phyloP scores from a whole-genome alignment of 352 stramenopile species.

The Phytophthora europaea region DNA sequence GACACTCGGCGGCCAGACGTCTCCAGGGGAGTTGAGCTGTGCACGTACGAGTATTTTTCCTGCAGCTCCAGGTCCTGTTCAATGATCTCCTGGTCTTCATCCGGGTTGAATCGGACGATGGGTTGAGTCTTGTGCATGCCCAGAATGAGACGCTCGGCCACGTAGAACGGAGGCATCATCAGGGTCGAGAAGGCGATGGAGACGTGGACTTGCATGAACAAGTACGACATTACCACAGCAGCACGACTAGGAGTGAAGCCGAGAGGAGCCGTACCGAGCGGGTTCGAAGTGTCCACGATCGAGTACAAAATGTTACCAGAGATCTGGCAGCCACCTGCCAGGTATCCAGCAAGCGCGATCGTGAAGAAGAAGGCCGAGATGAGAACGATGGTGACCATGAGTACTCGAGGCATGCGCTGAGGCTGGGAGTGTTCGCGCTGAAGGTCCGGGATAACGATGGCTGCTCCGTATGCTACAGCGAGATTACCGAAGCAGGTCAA shows the following conservation, averaged over 20 bases:
- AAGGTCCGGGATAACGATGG: constrained; percentile 23
- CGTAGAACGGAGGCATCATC: constrained; percentile 59
- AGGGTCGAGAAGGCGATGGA: constrained; percentile 60
- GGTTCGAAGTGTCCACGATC: constrained; percentile 27
- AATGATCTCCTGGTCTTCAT: constrained; percentile 27
- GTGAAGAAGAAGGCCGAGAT: constrained; percentile 33
- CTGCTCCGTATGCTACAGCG: constrained; percentile 18
- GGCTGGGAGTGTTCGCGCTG: constrained; percentile 29
- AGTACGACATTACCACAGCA: constrained; percentile 51
- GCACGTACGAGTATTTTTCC: constrained; percentile 21
- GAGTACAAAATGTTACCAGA: constrained; percentile 28
- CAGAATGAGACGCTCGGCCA: constrained; percentile 23
- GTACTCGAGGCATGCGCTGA: constrained; percentile 24
- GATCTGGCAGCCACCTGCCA: constrained; percentile 26
- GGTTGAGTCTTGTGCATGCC: constrained; percentile 39
- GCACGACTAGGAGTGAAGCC: constrained; percentile 56
- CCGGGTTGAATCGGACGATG: constrained; percentile 27
- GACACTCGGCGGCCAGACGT: constrained; percentile 7
- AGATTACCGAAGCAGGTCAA: constrained; percentile 29
- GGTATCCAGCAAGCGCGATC: constrained; percentile 21
- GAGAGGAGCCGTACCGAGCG: constrained; percentile 31
- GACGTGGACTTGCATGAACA: constrained; percentile 57
- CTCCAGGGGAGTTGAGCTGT: constrained; percentile 9
- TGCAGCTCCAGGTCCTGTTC: constrained; percentile 27
- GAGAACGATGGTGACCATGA: constrained; percentile 19